Base-by-base conservation (phyloP, 2,329 filamentous ascomycete species). In the Exophiala calicioides region DNA sequence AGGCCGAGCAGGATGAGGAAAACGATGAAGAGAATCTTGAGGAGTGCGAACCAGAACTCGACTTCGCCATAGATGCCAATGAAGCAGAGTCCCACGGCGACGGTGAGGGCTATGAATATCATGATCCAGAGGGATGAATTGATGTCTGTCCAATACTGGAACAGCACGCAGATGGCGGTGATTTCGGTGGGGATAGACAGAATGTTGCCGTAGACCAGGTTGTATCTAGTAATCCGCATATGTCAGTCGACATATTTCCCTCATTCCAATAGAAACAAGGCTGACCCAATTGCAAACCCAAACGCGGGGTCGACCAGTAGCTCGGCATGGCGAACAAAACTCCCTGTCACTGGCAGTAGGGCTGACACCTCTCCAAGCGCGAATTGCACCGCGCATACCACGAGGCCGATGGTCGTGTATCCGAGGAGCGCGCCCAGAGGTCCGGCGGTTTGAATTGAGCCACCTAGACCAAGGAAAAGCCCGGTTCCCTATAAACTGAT, bases 81-180 rank as follows among this genome's bases (percentile, higher is more conserved):
- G 26, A 68, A 67, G 2, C 62, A 51, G 10, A 71, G 58, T 2
- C 62, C 63, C 0, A 67, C 62, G 1, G 61, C 27, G 13, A 70
- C 53, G 38, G 66, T 66, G 5, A 70, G 20, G 3, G 62, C 15
- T 3, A 68, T 66, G 31, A 72, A 70, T 3, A 70, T 52, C 1
- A 65, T 62, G 13, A 71, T 68, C 65, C 66, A 72, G 7, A 70
- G 51, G 1, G 55, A 68, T 1, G 74, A 70, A 56, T 72, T 76
- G 26, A 79, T 62, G 44, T 79, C 72, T 3, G 76, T 76, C 82
- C 82, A 85, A 58, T 77, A 84, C 56, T 80, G 68, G 50, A 85
- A 80, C 16, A 85, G 67, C 2, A 84, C 78, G 32, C 78, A 76
- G 13, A 80, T 78, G 8, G 82, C 82, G 0, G 78, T 77, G 47